phyloP scores from a whole-genome alignment of 2,329 filamentous ascomycete genomes.

The Nemania diffusa region DNA sequence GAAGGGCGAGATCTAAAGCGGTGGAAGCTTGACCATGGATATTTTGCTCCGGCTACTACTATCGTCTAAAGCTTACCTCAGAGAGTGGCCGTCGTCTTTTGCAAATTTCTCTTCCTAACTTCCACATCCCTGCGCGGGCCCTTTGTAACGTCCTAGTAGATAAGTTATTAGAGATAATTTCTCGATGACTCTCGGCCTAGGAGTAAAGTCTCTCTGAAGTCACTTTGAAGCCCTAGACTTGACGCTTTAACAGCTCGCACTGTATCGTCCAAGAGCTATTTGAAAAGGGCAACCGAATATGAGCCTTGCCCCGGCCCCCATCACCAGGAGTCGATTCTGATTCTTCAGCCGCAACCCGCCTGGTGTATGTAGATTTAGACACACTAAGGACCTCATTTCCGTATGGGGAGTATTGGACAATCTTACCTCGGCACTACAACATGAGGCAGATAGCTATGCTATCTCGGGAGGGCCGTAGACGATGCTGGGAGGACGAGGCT shows the following conservation, averaged over 20 bases:
- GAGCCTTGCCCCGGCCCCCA: background rate
- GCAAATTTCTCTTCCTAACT: too few species aligned
- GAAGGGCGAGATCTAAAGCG: too few species aligned
- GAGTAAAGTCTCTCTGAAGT: too few species aligned
- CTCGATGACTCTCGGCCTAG: too few species aligned
- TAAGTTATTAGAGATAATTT: too few species aligned
- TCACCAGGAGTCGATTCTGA: background rate
- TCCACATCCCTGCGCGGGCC: too few species aligned
- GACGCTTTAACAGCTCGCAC: background rate
- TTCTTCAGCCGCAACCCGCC: background rate
- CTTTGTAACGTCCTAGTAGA: too few species aligned
- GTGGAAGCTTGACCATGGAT: too few species aligned
- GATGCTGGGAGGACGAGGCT: background rate
- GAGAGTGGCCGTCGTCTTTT: too few species aligned
- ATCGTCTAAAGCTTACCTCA: too few species aligned
- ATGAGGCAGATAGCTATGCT: background rate
- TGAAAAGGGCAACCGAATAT: background rate
- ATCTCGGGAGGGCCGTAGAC: background rate
- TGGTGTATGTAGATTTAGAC: background rate
- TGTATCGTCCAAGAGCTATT: background rate
- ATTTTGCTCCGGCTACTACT: too few species aligned
- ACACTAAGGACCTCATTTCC: background rate
- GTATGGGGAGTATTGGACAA: background rate
- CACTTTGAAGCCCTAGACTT: too few species aligned
- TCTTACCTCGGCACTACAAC: background rate